Base-by-base conservation (phyloP, 257 asterid genomes). In the Fraxinus americana region DNA sequence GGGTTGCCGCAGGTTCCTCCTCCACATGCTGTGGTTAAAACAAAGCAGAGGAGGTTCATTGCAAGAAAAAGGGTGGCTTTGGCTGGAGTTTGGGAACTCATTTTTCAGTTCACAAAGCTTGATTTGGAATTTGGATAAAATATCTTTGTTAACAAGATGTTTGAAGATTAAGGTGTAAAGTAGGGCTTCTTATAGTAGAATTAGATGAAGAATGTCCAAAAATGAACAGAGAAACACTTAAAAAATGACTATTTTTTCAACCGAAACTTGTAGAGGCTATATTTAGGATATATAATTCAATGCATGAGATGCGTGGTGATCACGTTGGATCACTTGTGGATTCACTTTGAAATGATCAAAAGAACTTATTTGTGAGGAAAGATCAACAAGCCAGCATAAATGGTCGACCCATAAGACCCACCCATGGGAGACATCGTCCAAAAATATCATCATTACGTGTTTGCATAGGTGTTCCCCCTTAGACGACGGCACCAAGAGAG, bases 21-120 rank as follows among this genome's bases (percentile, higher is more conserved):
- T 2, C 61, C 32, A 17, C 52, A 32, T 45, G 81, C 76, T 50
- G 65, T 61, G 77, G 67, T 41, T 1, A 81, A 13, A 38, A 36
- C 69, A 67, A 67, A 72, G 85, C 50, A 71, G 27, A 75, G 77
- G 13, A 81, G 80, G 82, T 67, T 78, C 70, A 81, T 25, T 39
- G 75, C 59, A 67, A 78, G 68, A 14, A 78, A 61, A 68, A 81
- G 14, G 32, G 17, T 36, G 75, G 80, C 13, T 9, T 59, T 74
- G 43, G 48, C 63, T 75, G 67, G 38, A 12, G 77, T n/a, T 67
- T 27, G 75, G 61, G 75, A 34, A 54, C 41, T 77, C 87, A 81
- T 81, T 21, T 32, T 10, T 68, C 4, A 21, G n/a, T 7, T 16
- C 69, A 25, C 35, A 63, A 25, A 63, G 35, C 34, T 23, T 63